Conservation (phyloP, 2,329 filamentous ascomycete species). For the Aureobasidium leucospermi region DNA sequence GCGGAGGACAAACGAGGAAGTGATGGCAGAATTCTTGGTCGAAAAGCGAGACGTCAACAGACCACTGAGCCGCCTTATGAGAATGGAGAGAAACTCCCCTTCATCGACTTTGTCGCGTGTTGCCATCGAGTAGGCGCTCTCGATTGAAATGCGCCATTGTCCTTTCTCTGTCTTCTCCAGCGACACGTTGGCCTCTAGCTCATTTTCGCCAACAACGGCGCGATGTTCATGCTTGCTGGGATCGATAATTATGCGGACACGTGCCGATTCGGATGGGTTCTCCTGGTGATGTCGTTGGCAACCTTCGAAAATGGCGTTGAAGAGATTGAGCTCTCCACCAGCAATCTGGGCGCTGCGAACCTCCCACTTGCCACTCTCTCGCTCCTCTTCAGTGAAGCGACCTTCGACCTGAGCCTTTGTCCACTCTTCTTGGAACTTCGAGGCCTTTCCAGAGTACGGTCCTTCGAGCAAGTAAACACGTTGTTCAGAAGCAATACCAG, state of each 20-base stretch:
- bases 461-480: constrained; percentile 60
- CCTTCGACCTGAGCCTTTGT: constrained; percentile 80
- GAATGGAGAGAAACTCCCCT: constrained; percentile 65
- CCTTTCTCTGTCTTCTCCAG: constrained; percentile 50
- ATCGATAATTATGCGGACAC: constrained; percentile 67
- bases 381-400: constrained; percentile 73
- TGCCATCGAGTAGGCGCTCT: constrained; percentile 62
- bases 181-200: constrained; percentile 64
- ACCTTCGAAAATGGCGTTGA: constrained; percentile 67
- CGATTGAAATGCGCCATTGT: constrained; percentile 49
- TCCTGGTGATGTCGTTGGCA: constrained; percentile 54
- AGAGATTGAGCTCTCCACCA: constrained; percentile 46
- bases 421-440: constrained; percentile 75
- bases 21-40: constrained; percentile 56
- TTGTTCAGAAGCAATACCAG: constrained; percentile 5
- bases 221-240: constrained; percentile 30
- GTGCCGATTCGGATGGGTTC: constrained; percentile 59
- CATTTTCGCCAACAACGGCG: constrained; percentile 37
- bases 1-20: constrained; percentile 64
- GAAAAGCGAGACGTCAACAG: constrained; percentile 64
- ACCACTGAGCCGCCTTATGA: constrained; percentile 67
- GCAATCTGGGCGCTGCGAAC: constrained; percentile 61
- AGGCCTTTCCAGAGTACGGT: constrained; percentile 68
- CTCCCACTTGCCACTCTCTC: constrained; percentile 74
- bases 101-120: constrained; percentile 66